phyloP scores from a whole-genome alignment of 1,284 basidiomycete genomes.

The Pyrrhoderma noxium region DNA sequence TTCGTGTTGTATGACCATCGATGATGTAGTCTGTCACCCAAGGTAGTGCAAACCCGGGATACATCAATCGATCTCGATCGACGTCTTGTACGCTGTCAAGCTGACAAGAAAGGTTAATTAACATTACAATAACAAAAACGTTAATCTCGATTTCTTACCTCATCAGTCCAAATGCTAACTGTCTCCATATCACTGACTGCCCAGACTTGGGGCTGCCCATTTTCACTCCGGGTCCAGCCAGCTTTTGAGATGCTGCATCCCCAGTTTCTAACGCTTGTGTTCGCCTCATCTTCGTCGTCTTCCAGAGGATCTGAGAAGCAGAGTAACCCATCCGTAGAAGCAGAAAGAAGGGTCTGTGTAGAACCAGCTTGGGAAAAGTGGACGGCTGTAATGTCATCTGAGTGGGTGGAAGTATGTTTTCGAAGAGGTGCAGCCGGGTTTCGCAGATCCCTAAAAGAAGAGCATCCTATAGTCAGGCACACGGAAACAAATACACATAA shows the following conservation, averaged over 20 bases:
- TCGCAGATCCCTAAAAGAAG: conserved; percentile 47
- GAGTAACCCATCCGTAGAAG: conserved; percentile 67
- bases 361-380: conserved; percentile 38
- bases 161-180: conserved; percentile 64
- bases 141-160: conserved; percentile 36
- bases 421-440: conserved; percentile 42
- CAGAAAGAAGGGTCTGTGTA: conserved; percentile 50
- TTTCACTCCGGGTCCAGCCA: conserved; percentile 47
- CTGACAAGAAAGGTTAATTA: conserved; percentile 27
- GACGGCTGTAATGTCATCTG: conserved; percentile 68
- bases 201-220: conserved; percentile 41
- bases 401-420: conserved; percentile 59
- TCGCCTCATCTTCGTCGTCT: conserved; percentile 69
- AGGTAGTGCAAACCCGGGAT: conserved; percentile 33
- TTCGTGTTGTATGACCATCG: conserved; percentile 30
- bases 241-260: conserved; percentile 67
- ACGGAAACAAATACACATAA: neutral
- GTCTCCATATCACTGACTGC: conserved; percentile 81
- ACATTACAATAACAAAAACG: neutral
- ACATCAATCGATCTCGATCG: conserved; percentile 45
- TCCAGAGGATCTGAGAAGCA: conserved; percentile 60
- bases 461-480: neutral
- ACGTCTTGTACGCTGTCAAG: conserved; percentile 41
- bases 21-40: conserved; percentile 65
- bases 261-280: conserved; percentile 63